These are phyloP conservation scores for Colletotrichum incanum DNA, from an alignment of 2,329 filamentous ascomycete species.

Conservation along the genomic window DNA sequence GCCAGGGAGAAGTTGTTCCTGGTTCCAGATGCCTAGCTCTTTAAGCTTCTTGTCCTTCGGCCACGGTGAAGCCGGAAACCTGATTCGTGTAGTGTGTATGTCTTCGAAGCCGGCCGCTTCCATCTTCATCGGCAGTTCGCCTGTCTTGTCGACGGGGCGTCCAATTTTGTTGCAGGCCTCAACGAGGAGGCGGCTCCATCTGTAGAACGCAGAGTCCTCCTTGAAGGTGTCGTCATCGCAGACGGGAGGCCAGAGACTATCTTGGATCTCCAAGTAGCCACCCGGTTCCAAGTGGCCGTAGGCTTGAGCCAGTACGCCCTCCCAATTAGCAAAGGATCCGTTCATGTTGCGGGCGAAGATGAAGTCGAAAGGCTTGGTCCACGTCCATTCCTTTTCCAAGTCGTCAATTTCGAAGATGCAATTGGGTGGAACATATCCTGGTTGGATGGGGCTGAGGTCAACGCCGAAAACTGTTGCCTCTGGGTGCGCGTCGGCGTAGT, in stretches of 20 bases:
- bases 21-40: conserved; percentile 46
- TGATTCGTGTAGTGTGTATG: conserved; percentile 47
- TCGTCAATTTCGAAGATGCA: conserved; percentile 52
- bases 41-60: conserved; percentile 48
- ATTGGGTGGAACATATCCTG: conserved; percentile 51
- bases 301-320: conserved; percentile 43
- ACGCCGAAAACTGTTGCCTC: conserved; percentile 46
- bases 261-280: conserved; percentile 38
- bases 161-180: conserved; percentile 9
- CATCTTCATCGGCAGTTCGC: neutral
- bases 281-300: conserved; percentile 31
- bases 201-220: conserved; percentile 45
- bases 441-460: conserved; percentile 55
- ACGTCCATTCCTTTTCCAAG: conserved; percentile 48
- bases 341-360: conserved; percentile 54
- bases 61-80: conserved; percentile 53
- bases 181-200: conserved; percentile 13
- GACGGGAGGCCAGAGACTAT: conserved; percentile 46
- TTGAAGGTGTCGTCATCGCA: conserved; percentile 53
- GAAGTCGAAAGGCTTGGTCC: conserved; percentile 51
- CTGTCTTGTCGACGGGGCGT: conserved; percentile 10
- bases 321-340: conserved; percentile 48
- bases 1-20: conserved; percentile 44
- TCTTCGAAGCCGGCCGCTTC: conserved; percentile 49
- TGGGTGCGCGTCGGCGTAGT: conserved; percentile 29